Evolutionary conservation across 768 basidiomycete genomes (phyloP).

Genomic region (Lactarius evosmus): DNA sequence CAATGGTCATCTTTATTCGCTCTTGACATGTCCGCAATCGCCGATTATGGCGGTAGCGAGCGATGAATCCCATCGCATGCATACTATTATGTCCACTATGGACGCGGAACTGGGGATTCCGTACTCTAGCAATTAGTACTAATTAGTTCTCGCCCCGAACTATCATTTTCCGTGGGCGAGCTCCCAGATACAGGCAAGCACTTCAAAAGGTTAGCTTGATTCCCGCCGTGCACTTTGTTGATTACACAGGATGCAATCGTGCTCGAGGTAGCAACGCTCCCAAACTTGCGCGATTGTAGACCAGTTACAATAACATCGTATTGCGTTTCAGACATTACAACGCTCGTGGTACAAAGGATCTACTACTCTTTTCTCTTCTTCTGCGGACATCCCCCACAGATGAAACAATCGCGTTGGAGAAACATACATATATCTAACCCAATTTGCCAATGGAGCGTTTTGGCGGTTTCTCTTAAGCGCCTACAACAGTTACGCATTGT

Average conservation of each 20-base stretch:
- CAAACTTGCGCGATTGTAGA: neutral
- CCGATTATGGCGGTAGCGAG: neutral
- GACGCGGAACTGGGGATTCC: neutral
- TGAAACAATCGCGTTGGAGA: neutral
- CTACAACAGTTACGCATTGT: slow-evolving; percentile 53
- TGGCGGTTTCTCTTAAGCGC: neutral
- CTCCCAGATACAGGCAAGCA: too few relatives aligned
- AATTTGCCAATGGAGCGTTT: neutral
- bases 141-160: neutral
- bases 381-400: neutral
- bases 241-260: neutral
- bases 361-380: slow-evolving; percentile 17
- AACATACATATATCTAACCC: slow-evolving; percentile 10
- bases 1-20: neutral
- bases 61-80: neutral
- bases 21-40: neutral
- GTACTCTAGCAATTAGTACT: neutral
- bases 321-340: slow-evolving; percentile 15
- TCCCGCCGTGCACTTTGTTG: neutral
- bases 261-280: neutral
- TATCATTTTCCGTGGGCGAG: too few relatives aligned
- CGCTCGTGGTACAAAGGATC: slow-evolving; percentile 12
- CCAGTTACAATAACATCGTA: neutral
- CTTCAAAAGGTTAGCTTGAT: neutral
- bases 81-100: neutral